Evolutionary conservation across 2,329 filamentous ascomycete genomes (phyloP), one percentile per base, ranked within the genome.

Genomic region (Aspergillus amoenus): DNA sequence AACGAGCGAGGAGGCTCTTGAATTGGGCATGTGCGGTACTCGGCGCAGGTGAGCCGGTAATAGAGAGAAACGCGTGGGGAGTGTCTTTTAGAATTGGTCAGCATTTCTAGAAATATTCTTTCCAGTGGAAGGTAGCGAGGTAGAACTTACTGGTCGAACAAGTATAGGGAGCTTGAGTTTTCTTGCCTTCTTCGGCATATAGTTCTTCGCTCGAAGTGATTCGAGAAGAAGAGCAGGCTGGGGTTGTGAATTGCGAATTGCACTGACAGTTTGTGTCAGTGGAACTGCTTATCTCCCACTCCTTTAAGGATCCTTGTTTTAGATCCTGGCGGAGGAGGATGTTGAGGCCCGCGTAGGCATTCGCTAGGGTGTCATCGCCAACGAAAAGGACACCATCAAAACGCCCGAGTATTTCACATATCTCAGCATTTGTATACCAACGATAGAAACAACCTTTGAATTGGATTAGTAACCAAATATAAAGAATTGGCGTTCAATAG

Each of bases 321-420:
- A 79, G 63, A 50, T 79, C 69, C 60, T 76, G 70, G 32, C 75
- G 72, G 2, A 79, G 65, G 8, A 80, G 70, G 45, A 78, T 73
- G 60, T 78, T 79, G 60, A 80, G 72, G 24, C 73, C 76, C n/a
- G 72, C 70, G 61, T 80, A 79, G 45, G 78, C 69, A 39, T 72
- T 67, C 50, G 70, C 68, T 15, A 77, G 66, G 30, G 71, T 65
- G 42, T 73, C 66, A 55, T 80, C 77, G 22, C 77, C 77, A 43
- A 78, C 59, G 55, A 80, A 79, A 17, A 74, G 59, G 5, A 79
- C 57, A 17, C 68, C 66, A 46, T 76, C 74, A 58, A 79, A 79
- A 40, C 75, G 72, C 52, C 73, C 70, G 24, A 79, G 68, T 18
- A 79, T 77, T 64, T 76, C 74, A 62, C 78, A 79, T 43, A 78